Percentiles rank a stretch among this genome's conserved stretches.
Evolutionary conservation across 257 asterid genomes (phyloP).

Genomic region (Lantana camara): DNA sequence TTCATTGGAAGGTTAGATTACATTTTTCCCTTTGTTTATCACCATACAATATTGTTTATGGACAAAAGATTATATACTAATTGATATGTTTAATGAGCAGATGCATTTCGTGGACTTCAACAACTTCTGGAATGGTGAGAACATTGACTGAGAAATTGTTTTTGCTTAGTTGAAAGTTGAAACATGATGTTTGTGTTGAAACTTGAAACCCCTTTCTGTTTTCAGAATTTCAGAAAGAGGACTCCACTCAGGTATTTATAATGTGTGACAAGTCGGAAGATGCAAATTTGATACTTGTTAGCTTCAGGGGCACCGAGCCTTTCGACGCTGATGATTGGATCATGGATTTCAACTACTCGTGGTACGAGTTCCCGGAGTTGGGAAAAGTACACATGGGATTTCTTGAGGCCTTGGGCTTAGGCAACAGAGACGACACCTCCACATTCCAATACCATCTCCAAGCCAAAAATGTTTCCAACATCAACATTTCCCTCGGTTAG

Average conservation of each 20-base stretch:
- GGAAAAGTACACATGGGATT: conserved; percentile 99
- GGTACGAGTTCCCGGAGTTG: conserved; percentile 83
- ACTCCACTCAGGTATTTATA: conserved; percentile 87
- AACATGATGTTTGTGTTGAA: too few species aligned
- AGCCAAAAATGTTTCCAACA: background rate
- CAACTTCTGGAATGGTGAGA: conserved; percentile 94
- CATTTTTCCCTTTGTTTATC: background rate
- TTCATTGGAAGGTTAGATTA: conserved; percentile 76
- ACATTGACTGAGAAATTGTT: too few species aligned
- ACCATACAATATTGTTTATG: too few species aligned
- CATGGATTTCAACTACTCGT: conserved; percentile 91
- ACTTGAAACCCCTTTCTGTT: too few species aligned
- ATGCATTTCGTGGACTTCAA: conserved; percentile 92
- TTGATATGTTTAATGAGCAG: conserved; percentile 49
- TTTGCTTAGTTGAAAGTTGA: too few species aligned
- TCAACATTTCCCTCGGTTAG: too few species aligned
- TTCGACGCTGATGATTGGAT: conserved; percentile 96
- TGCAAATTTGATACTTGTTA: conserved; percentile 71
- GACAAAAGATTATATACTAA: too few species aligned
- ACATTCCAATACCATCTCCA: conserved; percentile 53
- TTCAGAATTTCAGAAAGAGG: conserved; percentile 74
- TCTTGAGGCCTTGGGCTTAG: conserved; percentile 92
- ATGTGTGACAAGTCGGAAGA: conserved; percentile 72
- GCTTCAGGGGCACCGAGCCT: conserved; percentile 97
- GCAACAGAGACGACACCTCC: conserved; percentile 60